phyloP scores from a whole-genome alignment of 2,329 filamentous ascomycete genomes.

The Colletotrichum australisinense region DNA sequence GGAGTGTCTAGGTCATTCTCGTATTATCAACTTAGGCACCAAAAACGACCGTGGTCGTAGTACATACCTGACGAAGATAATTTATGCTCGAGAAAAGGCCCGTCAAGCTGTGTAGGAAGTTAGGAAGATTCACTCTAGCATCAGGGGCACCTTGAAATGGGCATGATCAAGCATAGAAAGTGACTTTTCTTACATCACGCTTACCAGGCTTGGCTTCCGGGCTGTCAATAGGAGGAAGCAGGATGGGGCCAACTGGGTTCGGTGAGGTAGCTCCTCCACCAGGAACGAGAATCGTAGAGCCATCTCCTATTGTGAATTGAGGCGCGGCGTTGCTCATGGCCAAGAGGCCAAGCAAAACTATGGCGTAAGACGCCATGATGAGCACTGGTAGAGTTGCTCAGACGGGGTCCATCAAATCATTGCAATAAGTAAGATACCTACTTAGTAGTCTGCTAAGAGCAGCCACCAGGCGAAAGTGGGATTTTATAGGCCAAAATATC shows the following conservation, averaged over 20 bases:
- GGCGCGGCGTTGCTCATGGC: slow-evolving; percentile 18
- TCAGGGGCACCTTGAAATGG: not conserved
- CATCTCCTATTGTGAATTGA: slow-evolving; percentile 6
- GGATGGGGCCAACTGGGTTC: no score
- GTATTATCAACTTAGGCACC: no score
- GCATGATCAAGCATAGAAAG: not conserved
- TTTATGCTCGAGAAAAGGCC: not conserved
- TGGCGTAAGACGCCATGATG: not conserved
- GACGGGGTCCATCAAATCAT: not conserved
- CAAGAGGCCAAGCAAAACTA: slow-evolving; percentile 2
- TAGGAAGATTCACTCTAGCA: no score
- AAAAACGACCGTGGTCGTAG: not conserved
- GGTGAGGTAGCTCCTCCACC: not conserved
- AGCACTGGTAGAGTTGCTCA: not conserved
- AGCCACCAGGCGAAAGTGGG: not conserved
- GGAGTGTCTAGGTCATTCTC: not conserved
- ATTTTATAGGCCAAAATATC: not conserved
- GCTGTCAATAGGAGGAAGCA: not conserved
- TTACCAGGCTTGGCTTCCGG: slow-evolving; percentile 6
- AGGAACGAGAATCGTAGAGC: slow-evolving; percentile 17
- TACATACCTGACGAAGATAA: not conserved
- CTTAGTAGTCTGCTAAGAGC: not conserved
- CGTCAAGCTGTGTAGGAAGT: not conserved
- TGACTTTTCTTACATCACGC: not conserved
- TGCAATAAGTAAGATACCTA: not conserved